Percentiles rank a stretch among this genome's conserved stretches.
These are phyloP conservation scores for Hymenoscyphus linearis DNA, from an alignment of 2,329 filamentous ascomycete genomes.

Conservation along the genomic window DNA sequence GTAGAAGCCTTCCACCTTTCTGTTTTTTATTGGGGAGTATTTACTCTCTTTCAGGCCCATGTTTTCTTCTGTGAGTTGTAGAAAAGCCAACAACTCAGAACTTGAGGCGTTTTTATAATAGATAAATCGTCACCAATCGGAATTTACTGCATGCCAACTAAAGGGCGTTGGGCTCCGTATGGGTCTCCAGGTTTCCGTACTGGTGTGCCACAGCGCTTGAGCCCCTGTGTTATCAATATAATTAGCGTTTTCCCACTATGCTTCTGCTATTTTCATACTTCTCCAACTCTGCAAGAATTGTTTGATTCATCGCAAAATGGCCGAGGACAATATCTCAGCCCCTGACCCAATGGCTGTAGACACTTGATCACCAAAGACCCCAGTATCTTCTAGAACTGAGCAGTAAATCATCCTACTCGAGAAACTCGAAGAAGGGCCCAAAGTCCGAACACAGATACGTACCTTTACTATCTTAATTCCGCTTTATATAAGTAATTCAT, in stretches of 20 bases:
- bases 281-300: neutral
- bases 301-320: neutral
- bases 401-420: neutral
- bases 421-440: neutral
- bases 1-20: too few relatives aligned
- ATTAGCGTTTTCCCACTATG: neutral
- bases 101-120: neutral
- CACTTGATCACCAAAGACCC: neutral
- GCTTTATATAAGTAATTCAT: neutral
- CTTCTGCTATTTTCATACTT: neutral
- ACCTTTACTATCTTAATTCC: neutral
- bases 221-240: neutral
- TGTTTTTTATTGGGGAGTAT: too few relatives aligned
- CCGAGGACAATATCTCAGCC: neutral
- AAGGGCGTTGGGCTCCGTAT: neutral
- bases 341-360: neutral
- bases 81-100: too few relatives aligned
- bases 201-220: neutral
- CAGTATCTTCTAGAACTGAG: neutral
- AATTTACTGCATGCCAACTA: neutral
- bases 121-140: neutral
- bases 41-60: too few relatives aligned
- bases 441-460: neutral
- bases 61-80: too few relatives aligned
- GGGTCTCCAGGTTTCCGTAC: neutral